Evolutionary conservation across 1,139 yeast genomes (phyloP), one percentile per base, ranked within the genome.

Genomic region (Hyphopichia wangnamkhiaoensis): DNA sequence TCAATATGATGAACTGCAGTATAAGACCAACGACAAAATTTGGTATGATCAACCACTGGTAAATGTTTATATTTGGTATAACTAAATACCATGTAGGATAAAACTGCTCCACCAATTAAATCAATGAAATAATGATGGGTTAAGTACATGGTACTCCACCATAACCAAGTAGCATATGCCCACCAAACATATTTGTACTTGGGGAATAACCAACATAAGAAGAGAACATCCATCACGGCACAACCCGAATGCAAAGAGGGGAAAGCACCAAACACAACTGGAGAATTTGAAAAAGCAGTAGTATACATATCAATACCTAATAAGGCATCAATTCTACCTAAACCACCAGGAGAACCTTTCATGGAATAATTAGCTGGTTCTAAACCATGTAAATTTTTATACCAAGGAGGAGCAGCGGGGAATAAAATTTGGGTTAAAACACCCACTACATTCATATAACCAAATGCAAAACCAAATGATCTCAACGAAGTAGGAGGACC

Each of bases 361-460:
- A 93, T 91, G 39, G 84, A 71, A 63, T 94, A 93, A 62, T 89
- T 80, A 5, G 98, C 98, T 17, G 96, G 95, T 46, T 82, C 81
- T 47, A 91, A 74, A 1, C 96, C 97, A 58, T 93, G 83, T 38
- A 83, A 64, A 48, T 80, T 80, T 59, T 90, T 90, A 61, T 94
- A 93, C 99, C 99, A 93, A 26, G 99, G 99, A 25, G 99, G 96
- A 44, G 98, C 97, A 37, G 95, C 89, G 3, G 98, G 98, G 61
- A 89, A 90, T 21, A 81, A 50, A 48, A 89, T 76, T 66, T 93
- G 98, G 43, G 79, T 77, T 35, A 71, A 58, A 18, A 93, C 98
- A 33, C 98, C 98, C 35, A 80, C 58, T 50, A 90, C 68, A 64
- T 91, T 93, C 94, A 93, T 86, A 69, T 87, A 91, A n/a, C 99